A percentile compares a stretch with the other conserved stretches of the same genome.
These are phyloP conservation scores for Paraglomus brasilianum DNA, from an alignment of 192 early-diverging fungal genomes.

Conservation along the genomic window DNA sequence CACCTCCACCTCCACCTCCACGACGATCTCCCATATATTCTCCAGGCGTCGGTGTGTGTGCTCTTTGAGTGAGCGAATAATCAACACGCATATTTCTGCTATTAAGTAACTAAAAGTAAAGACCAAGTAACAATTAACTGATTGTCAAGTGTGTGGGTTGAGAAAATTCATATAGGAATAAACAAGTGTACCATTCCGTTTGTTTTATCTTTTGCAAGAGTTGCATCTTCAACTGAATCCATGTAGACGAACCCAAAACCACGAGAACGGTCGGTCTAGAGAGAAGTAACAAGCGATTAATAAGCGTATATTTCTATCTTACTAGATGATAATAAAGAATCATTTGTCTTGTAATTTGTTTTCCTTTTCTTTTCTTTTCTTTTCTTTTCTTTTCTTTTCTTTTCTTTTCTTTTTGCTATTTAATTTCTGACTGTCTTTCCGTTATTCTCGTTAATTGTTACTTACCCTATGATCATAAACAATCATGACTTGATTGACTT, in stretches of 20 bases:
- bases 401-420: too few relatives aligned
- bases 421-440: too few relatives aligned
- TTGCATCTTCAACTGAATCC: constrained; percentile 47
- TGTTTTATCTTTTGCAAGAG: constrained; percentile 53
- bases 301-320: not conserved
- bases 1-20: constrained; percentile 25
- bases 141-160: not conserved
- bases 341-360: too few relatives aligned
- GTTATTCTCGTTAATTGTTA: constrained; percentile 11
- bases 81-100: constrained; percentile 59
- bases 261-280: constrained; percentile 57
- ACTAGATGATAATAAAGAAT: too few relatives aligned
- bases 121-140: constrained; percentile 7
- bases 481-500: constrained; percentile 55
- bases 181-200: constrained; percentile 54
- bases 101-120: constrained; percentile 48
- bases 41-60: constrained; percentile 71
- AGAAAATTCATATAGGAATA: not conserved
- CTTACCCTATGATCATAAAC: constrained; percentile 60
- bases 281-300: constrained; percentile 6
- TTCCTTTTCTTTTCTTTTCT: too few relatives aligned
- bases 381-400: too few relatives aligned
- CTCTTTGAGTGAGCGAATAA: constrained; percentile 58
- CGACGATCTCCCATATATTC: constrained; percentile 66
- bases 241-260: constrained; percentile 73